Conservation (phyloP, 2,329 filamentous ascomycete species). For the Curvularia sp. region DNA sequence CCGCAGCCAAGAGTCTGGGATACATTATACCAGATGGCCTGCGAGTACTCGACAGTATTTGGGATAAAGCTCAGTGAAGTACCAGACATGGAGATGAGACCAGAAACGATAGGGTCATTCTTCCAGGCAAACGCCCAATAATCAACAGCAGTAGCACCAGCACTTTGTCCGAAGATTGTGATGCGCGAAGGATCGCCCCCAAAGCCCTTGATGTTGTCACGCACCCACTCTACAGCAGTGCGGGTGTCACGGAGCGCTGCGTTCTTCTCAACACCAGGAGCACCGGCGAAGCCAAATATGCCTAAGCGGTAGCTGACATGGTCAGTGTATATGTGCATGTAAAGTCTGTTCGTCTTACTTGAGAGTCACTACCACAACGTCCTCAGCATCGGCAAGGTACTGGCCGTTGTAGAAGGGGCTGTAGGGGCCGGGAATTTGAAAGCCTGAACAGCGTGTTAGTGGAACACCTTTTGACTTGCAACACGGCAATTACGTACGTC, state of each 20-base stretch:
- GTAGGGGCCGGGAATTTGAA: slow-evolving; percentile 35
- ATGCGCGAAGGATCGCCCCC: slow-evolving; percentile 52
- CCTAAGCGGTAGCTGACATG: slow-evolving; percentile 45
- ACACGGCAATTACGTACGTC: slow-evolving; percentile 25
- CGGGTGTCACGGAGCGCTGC: slow-evolving; percentile 44
- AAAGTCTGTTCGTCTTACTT: slow-evolving; percentile 24
- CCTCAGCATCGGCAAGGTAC: slow-evolving; percentile 36
- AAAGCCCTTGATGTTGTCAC: slow-evolving; percentile 51
- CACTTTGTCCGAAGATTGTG: slow-evolving; percentile 50
- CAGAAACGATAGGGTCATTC: slow-evolving; percentile 58
- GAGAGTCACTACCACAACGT: slow-evolving; percentile 41
- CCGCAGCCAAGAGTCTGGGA: slow-evolving; percentile 49
- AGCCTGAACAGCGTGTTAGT: slow-evolving; percentile 22
- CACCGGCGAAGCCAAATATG: slow-evolving; percentile 51
- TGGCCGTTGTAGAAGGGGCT: slow-evolving; percentile 40
- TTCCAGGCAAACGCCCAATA: slow-evolving; percentile 59
- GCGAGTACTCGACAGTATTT: slow-evolving; percentile 36
- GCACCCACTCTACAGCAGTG: slow-evolving; percentile 49
- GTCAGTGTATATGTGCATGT: slow-evolving; percentile 1
- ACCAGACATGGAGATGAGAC: slow-evolving; percentile 58
- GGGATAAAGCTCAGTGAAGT: slow-evolving; percentile 47
- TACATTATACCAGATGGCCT: slow-evolving; percentile 47
- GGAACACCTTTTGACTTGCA: neutral
- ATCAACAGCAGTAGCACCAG: slow-evolving; percentile 54
- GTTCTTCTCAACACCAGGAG: slow-evolving; percentile 46